Base-by-base conservation (phyloP, 2,329 filamentous ascomycete genomes). In the Verticillium zaregamsianum region DNA sequence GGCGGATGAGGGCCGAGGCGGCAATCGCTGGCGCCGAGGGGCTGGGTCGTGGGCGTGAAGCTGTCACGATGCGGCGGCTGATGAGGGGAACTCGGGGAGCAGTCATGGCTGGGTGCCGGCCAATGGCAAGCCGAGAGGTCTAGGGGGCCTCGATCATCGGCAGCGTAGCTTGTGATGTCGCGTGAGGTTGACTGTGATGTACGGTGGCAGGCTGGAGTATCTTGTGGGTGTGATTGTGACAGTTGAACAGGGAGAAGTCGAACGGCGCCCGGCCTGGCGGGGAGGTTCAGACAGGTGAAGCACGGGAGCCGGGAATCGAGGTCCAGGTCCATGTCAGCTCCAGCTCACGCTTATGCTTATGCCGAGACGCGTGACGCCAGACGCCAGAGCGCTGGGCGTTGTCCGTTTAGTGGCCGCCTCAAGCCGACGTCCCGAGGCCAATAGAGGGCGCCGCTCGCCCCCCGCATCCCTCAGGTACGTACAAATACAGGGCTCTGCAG, bases 61-160 rank as follows among this genome's bases (percentile, higher is more conserved):
- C 52, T 32, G 52, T 57, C 52, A 55, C 59, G 55, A 59, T 59
- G 52, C 61, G 45, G 58, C 63, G 63, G 55, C 64, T 40, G 40
- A 35, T 49, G 54, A 45, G 59, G 60, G 61, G 61, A 59, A 57
- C 59, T 65, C 59, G 52, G 56, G 45, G 58, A 62, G 64, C 63
- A 61, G 39, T 65, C 64, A 66, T 66, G 45, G 57, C 62, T 59
- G 35, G 45, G 57, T 60, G 62, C 64, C 64, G 58, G 65, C 63
- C 58, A 56, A 64, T 60, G 62, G 58, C 57, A 45, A 64, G 65
- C 60, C 63, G 65, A 58, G 31, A 60, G n/a, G 52, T 49, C 60
- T 62, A 66, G 39, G 56, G 57, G 58, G 17, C 55, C 32, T 61
- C 64, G 57, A 54, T 60, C 65, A 66, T 66, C 57, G 40, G 55